These are phyloP conservation scores for Trametes villosa DNA, from an alignment of 768 basidiomycete species.

Conservation along the genomic window DNA sequence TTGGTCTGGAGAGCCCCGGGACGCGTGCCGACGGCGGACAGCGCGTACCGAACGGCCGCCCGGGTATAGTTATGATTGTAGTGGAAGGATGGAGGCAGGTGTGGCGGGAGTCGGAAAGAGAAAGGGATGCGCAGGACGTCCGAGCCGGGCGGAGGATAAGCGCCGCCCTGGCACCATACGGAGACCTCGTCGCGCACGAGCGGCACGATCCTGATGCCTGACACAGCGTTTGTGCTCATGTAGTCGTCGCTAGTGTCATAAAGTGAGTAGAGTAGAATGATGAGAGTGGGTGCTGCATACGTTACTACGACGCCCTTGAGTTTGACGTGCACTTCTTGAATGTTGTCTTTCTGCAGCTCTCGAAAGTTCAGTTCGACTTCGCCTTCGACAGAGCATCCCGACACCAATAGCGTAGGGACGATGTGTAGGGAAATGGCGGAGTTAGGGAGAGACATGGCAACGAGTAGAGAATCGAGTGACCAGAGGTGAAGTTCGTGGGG, in stretches of 20 bases:
- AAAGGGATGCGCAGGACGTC: constrained; percentile 19
- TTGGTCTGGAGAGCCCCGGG: constrained; percentile 7
- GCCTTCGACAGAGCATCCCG: constrained; percentile 19
- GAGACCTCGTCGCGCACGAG: constrained; percentile 5
- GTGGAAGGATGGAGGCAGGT: constrained; percentile 14
- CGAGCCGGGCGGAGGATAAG: constrained; percentile 4
- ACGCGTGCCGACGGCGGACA: constrained; percentile 23
- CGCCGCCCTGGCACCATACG: constrained; percentile 17
- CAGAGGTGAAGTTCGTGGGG: background rate
- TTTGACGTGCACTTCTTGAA: constrained; percentile 24
- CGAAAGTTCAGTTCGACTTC: constrained; percentile 20
- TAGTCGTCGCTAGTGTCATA: background rate
- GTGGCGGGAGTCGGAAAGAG: constrained; percentile 14
- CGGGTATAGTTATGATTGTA: too few relatives aligned
- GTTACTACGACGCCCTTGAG: constrained; percentile 18
- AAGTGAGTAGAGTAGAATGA: background rate
- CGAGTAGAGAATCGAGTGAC: too few relatives aligned
- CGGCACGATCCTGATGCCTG: background rate
- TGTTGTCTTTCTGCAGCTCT: constrained; percentile 13
- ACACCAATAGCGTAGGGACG: background rate
- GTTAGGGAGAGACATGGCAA: background rate
- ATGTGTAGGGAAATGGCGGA: background rate
- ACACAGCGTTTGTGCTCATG: background rate
- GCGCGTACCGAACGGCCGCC: constrained; percentile 10
- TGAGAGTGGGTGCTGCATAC: constrained; percentile 9